Evolutionary conservation across 2,329 filamentous ascomycete species (phyloP), one percentile per base, ranked within the genome.

Genomic region (Colletotrichum lini): DNA sequence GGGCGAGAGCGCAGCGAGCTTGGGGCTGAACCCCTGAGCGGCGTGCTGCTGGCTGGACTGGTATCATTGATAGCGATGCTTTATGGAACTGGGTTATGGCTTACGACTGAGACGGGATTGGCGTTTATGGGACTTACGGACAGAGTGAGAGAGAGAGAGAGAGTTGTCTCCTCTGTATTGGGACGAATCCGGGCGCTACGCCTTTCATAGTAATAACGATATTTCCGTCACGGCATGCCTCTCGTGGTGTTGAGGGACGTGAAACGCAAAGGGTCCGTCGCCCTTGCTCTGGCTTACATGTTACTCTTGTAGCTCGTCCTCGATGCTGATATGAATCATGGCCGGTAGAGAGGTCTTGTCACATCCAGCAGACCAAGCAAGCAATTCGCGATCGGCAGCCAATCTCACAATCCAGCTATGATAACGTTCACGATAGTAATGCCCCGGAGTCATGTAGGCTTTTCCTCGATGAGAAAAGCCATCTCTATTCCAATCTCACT

Each of bases 1-100:
- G 38, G 89, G 89, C 2, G 89, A 91, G 81, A 91, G 89, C 73
- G 89, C 89, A 0, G 87, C 88, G 1, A 90, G 87, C 74, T 80
- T 82, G 0, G 82, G 82, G 0, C 66, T 83, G 54, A 64, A 67
- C 9, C 60, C 60, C 7, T 70, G 38, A 72, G 26, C 9, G 5
- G 18, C 23, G 49, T 13, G n/a, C 35, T 40, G 49, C 21, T 26
- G 10, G 3, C 40, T 49, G 45, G 18, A 15, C 42, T 13, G 6
- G 40, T 47, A 53, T 60, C 62, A 70, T 62, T 57, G 58, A 21
- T 44, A 68, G 65, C 52, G 58, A 53, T 21, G 58, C 53, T 47
- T 54, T 21, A 16, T 18, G 18, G 35, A 45, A 64, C 38, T 58
- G 42, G 42, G 44, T 68, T 15, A 71, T 58, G 68, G 52, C 45